Base-by-base conservation (phyloP, 371 early-diverging fungal genomes). In the Sporodiniella umbellata region DNA sequence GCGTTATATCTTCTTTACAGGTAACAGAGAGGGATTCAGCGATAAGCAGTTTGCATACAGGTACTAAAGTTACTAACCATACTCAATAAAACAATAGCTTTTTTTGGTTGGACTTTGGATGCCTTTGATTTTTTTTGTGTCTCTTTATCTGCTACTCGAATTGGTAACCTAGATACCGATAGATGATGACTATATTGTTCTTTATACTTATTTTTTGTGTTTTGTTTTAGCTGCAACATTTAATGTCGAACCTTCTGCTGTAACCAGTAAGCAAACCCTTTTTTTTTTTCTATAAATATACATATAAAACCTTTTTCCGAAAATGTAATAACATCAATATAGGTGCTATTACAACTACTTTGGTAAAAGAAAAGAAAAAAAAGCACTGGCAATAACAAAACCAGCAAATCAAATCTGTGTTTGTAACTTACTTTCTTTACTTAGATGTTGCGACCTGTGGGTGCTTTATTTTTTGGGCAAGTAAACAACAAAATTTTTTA, bases 101-200 rank as follows among this genome's bases (percentile, higher is more conserved):
- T 84, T 48, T 65, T 85, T 49, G 89, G 85, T 11, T 88, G 89
- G 87, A 72, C 81, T 19, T 60, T 85, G n/a, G 87, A 89, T 64
- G 82, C 86, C 8, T 79, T 85, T 55, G 89, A 87, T 64, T 89
- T 83, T 62, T 85, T 85, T 56, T 74, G 73, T 26, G 80, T 86
- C 3, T 66, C 80, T 3, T 64, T 86, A 28, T 59, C 65, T 8
- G 66, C 69, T 11, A 63, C 69, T 1, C 45, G 62, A 35, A 75
- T 75, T 21, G 73, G 73, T 73, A 64, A 64, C 8, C 11, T 17
- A 35, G 3, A 38, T 37, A n/a, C n/a, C n/a, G n/a, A n/a, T n/a
- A n/a, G n/a, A n/a, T n/a, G n/a, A n/a, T n/a, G n/a, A 28, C 30
- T 28, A 7, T 28, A 28, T 28, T 28, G 30, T 28, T 28, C 10